Evolutionary conservation across 768 basidiomycete genomes (phyloP).

Genomic region (Paxillus ammoniavirescens): DNA sequence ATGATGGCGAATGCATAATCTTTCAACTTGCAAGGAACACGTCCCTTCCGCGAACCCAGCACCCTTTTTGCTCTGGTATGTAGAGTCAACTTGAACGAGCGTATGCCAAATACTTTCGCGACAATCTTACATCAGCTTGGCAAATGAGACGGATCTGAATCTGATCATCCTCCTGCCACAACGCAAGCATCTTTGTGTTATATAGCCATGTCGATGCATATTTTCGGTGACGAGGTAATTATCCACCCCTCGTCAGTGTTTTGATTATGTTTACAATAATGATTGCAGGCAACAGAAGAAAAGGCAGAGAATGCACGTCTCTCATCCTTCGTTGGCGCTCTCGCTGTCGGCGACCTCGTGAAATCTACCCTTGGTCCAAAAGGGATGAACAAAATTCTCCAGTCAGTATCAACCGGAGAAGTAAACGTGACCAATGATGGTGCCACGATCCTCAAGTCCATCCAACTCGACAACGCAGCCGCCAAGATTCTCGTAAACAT

Average conservation of each 20-base stretch:
- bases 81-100: conserved; percentile 45
- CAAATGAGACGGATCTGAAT: too few species aligned
- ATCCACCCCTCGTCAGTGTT: background rate
- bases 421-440: conserved; percentile 99
- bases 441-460: conserved; percentile 96
- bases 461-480: conserved; percentile 96
- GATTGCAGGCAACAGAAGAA: conserved; percentile 77
- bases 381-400: conserved; percentile 99
- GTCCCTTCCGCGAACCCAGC: conserved; percentile 22
- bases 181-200: too few species aligned
- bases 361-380: conserved; percentile 98
- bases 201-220: conserved; percentile 30
- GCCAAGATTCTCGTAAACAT: conserved; percentile 99
- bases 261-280: conserved; percentile 2
- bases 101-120: conserved; percentile 64
- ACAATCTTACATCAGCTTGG: too few species aligned
- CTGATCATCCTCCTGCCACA: too few species aligned
- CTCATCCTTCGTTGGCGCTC: conserved; percentile 95
- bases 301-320: conserved; percentile 98
- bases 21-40: conserved; percentile 56
- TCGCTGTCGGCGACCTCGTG: conserved; percentile 96
- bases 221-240: conserved; percentile 61
- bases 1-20: conserved; percentile 73
- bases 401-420: conserved; percentile 84
- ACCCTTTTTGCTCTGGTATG: conserved; percentile 60